phyloP scores from a whole-genome alignment of 441 rosid genomes.

The Erodium moschatum region DNA sequence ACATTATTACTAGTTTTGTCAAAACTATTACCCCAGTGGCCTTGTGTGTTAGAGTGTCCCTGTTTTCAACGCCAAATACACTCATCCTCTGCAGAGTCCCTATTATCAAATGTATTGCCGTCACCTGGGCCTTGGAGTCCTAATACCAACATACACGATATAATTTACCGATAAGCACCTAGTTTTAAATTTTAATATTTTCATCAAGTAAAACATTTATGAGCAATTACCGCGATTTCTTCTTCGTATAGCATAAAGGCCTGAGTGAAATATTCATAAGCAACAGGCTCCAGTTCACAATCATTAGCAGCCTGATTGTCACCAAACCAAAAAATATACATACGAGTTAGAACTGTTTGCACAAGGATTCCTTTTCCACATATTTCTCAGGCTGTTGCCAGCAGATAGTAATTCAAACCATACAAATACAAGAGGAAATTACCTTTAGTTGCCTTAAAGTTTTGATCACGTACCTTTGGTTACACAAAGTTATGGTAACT shows the following conservation, averaged over 20 bases:
- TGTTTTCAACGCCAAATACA: constrained; percentile 91
- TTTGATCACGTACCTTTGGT: no score
- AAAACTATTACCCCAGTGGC: constrained; percentile 75
- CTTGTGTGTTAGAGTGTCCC: constrained; percentile 94
- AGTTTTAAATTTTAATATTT: background rate
- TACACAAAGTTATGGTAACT: no score
- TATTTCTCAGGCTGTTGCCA: background rate
- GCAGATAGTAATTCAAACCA: constrained; percentile 1
- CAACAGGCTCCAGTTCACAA: constrained; percentile 83
- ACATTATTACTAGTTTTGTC: background rate
- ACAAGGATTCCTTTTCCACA: background rate
- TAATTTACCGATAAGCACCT: constrained; percentile 3
- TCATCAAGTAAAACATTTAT: background rate
- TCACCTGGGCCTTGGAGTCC: constrained; percentile 94
- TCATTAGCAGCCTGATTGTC: constrained; percentile 87
- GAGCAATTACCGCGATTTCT: constrained; percentile 77
- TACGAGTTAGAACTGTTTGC: background rate
- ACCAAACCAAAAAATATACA: constrained; percentile 12
- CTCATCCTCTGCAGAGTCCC: constrained; percentile 98
- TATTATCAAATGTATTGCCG: constrained; percentile 72
- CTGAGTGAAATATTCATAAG: constrained; percentile 95
- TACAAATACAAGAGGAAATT: no score
- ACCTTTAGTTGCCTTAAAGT: no score
- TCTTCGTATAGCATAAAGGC: constrained; percentile 92
- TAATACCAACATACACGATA: constrained; percentile 26